These are phyloP conservation scores for Filosporella fistucella DNA, from an alignment of 495 filamentous ascomycete genomes.

Conservation along the genomic window DNA sequence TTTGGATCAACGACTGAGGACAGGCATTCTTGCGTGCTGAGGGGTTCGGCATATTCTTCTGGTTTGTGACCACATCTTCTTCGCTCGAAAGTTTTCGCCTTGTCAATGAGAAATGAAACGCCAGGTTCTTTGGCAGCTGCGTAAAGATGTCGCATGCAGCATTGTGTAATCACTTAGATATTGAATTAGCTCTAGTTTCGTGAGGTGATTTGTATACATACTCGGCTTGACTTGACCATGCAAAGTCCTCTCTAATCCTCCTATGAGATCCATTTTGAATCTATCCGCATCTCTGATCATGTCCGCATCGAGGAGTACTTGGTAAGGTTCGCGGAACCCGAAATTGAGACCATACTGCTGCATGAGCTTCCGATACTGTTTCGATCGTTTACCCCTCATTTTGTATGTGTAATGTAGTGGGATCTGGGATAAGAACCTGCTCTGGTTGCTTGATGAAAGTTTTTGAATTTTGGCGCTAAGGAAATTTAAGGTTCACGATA, in stretches of 20 bases:
- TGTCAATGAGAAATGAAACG: conserved; percentile 54
- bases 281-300: conserved; percentile 67
- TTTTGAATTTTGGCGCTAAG: conserved; percentile 1
- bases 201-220: conserved; percentile 42
- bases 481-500: conserved; percentile 1
- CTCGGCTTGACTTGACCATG: conserved; percentile 82
- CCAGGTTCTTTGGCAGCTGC: conserved; percentile 46
- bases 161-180: conserved; percentile 55
- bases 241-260: conserved; percentile 65
- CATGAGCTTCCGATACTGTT: conserved; percentile 97
- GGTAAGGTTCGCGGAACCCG: conserved; percentile 88
- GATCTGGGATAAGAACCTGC: too few species aligned
- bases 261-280: conserved; percentile 78
- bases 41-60: conserved; percentile 61
- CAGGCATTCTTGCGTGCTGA: conserved; percentile 74
- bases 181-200: not conserved
- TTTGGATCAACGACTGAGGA: conserved; percentile 73
- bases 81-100: conserved; percentile 72
- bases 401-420: too few species aligned
- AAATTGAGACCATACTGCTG: conserved; percentile 79
- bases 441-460: not conserved
- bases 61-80: conserved; percentile 87
- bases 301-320: conserved; percentile 83
- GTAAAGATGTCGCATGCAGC: conserved; percentile 71
- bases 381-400: conserved; percentile 90